Evolutionary conservation across 805 yeast species (phyloP).

Genomic region (Pichia scutulata): DNA sequence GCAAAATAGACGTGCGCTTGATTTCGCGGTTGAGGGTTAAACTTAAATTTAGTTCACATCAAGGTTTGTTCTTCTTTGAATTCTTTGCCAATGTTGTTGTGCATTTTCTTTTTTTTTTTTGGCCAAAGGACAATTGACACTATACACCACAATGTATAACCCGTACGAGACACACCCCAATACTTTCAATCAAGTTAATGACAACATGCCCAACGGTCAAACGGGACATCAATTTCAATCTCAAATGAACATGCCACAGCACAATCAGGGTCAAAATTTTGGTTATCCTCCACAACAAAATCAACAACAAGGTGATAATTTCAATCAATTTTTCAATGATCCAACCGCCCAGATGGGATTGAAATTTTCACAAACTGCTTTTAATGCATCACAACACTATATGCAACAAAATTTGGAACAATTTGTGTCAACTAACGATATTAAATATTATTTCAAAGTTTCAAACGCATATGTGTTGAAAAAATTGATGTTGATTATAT

Average conservation of each 20-base stretch:
- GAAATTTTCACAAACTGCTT: conserved; percentile 80
- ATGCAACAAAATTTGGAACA: conserved; percentile 62
- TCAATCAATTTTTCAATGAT: conserved; percentile 53
- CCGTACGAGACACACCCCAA: conserved; percentile 35
- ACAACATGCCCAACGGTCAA: conserved; percentile 6
- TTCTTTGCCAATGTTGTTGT: neutral
- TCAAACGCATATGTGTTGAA: conserved; percentile 77
- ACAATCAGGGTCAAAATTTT: conserved; percentile 3
- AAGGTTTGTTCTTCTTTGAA: neutral
- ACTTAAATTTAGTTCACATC: neutral
- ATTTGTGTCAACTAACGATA: conserved; percentile 43
- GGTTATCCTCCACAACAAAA: conserved; percentile 18
- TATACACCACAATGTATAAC: conserved; percentile 29
- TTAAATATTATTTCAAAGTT: conserved; percentile 86
- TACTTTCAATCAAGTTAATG: conserved; percentile 9
- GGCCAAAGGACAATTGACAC: neutral
- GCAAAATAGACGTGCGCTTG: neutral
- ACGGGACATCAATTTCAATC: conserved; percentile 18
- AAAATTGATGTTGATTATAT: conserved; percentile 64
- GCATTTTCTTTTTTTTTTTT: neutral
- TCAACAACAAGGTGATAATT: conserved; percentile 11
- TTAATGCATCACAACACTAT: conserved; percentile 73
- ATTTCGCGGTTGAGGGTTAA: neutral
- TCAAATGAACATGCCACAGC: conserved; percentile 17
- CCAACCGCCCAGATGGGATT: conserved; percentile 80